Percentiles rank a stretch among this genome's conserved stretches.
Evolutionary conservation across 768 basidiomycete genomes (phyloP).

Genomic region (Xanthoconium stramineum): DNA sequence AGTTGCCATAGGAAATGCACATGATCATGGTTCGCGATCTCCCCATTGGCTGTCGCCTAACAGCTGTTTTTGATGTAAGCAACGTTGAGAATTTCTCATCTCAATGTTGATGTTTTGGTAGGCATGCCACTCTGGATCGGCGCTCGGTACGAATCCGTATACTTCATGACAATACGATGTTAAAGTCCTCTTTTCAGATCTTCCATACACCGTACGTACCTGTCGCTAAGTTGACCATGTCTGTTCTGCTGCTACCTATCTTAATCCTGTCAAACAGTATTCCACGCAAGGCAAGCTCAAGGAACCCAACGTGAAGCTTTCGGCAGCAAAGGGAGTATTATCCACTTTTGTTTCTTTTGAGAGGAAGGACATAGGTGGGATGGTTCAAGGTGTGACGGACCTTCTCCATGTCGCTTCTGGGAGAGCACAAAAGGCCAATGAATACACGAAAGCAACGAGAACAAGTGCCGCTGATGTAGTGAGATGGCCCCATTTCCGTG

Average conservation of each 20-base stretch:
- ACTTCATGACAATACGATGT: not conserved
- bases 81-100: not conserved
- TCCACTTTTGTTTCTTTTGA: slow-evolving; percentile 74
- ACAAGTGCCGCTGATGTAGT: slow-evolving; percentile 86
- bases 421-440: slow-evolving; percentile 57
- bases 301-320: slow-evolving; percentile 84
- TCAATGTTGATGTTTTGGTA: slow-evolving; percentile 25
- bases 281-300: slow-evolving; percentile 95
- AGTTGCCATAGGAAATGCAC: slow-evolving; percentile 57
- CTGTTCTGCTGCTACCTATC: not conserved
- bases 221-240: not conserved
- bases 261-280: slow-evolving; percentile 48
- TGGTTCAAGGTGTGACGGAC: slow-evolving; percentile 69
- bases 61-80: slow-evolving; percentile 74
- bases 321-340: slow-evolving; percentile 86
- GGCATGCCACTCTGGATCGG: slow-evolving; percentile 91
- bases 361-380: slow-evolving; percentile 75
- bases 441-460: slow-evolving; percentile 57
- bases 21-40: slow-evolving; percentile 75
- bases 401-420: slow-evolving; percentile 76
- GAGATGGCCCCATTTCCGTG: slow-evolving; percentile 27
- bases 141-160: slow-evolving; percentile 52
- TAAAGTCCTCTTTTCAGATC: slow-evolving; percentile 40
- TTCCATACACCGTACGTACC: slow-evolving; percentile 59
- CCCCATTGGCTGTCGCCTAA: slow-evolving; percentile 85